Conservation (phyloP, 495 filamentous ascomycete species). For the Penicillium longicatenatum region DNA sequence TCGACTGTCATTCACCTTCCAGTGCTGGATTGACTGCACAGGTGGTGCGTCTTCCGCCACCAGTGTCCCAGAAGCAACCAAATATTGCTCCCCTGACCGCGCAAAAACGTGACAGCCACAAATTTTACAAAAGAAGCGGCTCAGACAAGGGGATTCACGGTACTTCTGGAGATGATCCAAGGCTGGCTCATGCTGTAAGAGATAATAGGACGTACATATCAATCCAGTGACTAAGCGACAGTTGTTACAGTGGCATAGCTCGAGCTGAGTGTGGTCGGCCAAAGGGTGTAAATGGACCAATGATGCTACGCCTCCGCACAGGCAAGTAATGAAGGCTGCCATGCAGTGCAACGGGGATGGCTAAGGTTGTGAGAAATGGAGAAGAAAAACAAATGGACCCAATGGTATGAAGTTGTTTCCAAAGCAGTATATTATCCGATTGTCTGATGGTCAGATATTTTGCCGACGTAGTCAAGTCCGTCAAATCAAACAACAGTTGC, state of each 20-base stretch:
- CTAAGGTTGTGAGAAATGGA: too few species aligned
- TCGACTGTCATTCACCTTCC: conserved; percentile 47
- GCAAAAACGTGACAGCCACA: conserved; percentile 68
- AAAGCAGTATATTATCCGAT: not conserved
- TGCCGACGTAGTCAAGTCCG: not conserved
- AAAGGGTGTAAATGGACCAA: conserved; percentile 38
- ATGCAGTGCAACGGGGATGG: conserved; percentile 7
- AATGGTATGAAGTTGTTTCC: not conserved
- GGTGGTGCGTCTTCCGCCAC: conserved; percentile 33
- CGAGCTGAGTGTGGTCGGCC: conserved; percentile 30
- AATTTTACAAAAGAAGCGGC: conserved; percentile 66
- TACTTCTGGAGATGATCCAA: conserved; percentile 50
- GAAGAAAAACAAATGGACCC: not conserved
- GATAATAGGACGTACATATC: conserved; percentile 56
- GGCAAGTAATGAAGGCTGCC: conserved; percentile 50
- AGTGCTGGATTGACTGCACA: conserved; percentile 48
- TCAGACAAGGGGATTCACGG: conserved; percentile 44
- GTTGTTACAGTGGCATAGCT: conserved; percentile 65
- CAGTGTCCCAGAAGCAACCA: conserved; percentile 46
- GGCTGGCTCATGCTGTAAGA: conserved; percentile 35
- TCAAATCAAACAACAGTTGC: not conserved
- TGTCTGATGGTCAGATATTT: not conserved
- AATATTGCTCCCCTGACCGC: conserved; percentile 35
- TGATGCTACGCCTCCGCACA: conserved; percentile 54
- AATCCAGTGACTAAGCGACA: conserved; percentile 63